phyloP scores from a whole-genome alignment of 768 basidiomycete species.

The Russula brevipes region DNA sequence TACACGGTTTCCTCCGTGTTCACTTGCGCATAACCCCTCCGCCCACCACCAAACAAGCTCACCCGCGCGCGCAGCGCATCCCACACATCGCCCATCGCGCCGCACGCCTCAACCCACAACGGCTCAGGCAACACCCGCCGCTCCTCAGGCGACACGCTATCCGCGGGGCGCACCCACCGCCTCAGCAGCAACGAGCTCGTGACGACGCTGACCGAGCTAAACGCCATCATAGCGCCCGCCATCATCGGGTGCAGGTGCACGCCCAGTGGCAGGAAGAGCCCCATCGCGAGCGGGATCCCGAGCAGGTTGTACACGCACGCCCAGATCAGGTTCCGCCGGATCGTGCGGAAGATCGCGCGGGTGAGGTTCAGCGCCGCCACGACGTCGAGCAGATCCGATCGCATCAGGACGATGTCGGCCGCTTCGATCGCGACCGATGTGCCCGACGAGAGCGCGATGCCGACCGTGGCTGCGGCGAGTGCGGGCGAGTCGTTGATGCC shows the following conservation, averaged over 20 bases:
- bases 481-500: conserved; percentile 99
- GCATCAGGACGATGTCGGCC: conserved; percentile 97
- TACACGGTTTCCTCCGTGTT: conserved; percentile 52
- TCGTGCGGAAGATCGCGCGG: conserved; percentile 80
- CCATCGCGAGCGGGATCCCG: conserved; percentile 97
- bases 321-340: conserved; percentile 92
- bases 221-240: conserved; percentile 57
- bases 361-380: conserved; percentile 95
- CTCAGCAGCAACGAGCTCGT: conserved; percentile 80
- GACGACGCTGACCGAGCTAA: conserved; percentile 94
- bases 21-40: conserved; percentile 41
- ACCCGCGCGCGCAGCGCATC: conserved; percentile 40
- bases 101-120: conserved; percentile 39
- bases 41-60: conserved; percentile 32
- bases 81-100: conserved; percentile 43
- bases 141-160: conserved; percentile 66
- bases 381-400: conserved; percentile 93
- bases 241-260: conserved; percentile 92
- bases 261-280: conserved; percentile 86
- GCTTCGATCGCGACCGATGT: conserved; percentile 98
- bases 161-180: conserved; percentile 72
- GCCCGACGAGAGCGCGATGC: conserved; percentile 93
- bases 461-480: conserved; percentile 91
- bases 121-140: conserved; percentile 32
- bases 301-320: conserved; percentile 92